Conservation (phyloP, 2,329 filamentous ascomycete species). For the Blastomyces parvus region DNA sequence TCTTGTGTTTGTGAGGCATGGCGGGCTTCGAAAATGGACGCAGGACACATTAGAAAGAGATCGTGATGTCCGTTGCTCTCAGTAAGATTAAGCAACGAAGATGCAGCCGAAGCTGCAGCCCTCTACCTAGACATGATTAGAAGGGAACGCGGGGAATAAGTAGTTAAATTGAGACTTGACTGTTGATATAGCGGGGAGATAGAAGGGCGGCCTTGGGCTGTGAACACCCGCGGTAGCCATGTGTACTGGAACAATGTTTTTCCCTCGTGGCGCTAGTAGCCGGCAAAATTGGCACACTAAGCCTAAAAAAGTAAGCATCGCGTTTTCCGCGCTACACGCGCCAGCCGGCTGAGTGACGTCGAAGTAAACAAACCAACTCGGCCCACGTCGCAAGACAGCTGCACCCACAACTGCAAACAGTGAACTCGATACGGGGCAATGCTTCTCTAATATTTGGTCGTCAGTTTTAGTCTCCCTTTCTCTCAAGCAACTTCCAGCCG, state of each 20-base stretch:
- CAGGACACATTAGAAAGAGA: constrained; percentile 18
- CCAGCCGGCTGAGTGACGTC: constrained; percentile 1
- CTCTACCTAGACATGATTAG: constrained; percentile 29
- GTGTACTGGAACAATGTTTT: constrained; percentile 7
- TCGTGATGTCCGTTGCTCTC: constrained; percentile 24
- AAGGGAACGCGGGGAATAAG: background rate
- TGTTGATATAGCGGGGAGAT: constrained; percentile 1
- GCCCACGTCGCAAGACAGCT: constrained; percentile 7
- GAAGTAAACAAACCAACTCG: constrained; percentile 12
- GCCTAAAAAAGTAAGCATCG: background rate
- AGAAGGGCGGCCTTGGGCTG: background rate
- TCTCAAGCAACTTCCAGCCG: constrained; percentile 11
- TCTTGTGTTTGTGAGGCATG: constrained; percentile 40
- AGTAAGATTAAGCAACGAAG: constrained; percentile 25
- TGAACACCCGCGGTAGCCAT: no score
- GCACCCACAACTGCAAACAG: constrained; percentile 20
- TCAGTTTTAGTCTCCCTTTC: constrained; percentile 20
- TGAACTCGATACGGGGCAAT: constrained; percentile 20
- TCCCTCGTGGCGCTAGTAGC: background rate
- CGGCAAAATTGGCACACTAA: background rate
- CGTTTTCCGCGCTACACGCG: constrained; percentile 1
- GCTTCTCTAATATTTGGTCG: background rate
- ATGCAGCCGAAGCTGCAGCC: constrained; percentile 37
- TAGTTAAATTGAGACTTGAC: constrained; percentile 9
- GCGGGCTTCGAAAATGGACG: constrained; percentile 26